These are phyloP conservation scores for Aureobasidium musti DNA, from an alignment of 2,329 filamentous ascomycete genomes.

Conservation along the genomic window DNA sequence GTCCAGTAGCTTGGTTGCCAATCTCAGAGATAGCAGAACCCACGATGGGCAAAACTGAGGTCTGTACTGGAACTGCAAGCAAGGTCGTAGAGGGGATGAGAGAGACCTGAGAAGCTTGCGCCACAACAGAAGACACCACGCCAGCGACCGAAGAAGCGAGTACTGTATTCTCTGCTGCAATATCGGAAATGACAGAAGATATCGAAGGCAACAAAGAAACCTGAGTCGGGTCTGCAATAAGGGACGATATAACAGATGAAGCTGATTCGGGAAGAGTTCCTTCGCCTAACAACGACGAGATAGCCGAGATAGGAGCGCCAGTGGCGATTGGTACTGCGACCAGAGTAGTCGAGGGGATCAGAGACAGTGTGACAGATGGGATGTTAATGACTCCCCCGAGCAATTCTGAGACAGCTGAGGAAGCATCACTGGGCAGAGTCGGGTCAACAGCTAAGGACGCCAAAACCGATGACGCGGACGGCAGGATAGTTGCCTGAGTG, in stretches of 20 bases:
- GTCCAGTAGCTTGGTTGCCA: not conserved
- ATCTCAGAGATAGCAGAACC: not conserved
- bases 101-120: not conserved
- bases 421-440: not conserved
- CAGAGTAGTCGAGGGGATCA: not conserved
- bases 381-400: not conserved
- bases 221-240: not conserved
- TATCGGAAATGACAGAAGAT: not conserved
- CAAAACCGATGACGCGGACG: not conserved
- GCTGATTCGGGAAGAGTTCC: not conserved
- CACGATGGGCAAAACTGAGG: not conserved
- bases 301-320: not conserved
- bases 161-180: not conserved
- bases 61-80: not conserved
- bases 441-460: not conserved
- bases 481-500: not conserved
- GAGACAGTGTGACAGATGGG: not conserved
- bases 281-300: constrained; percentile 1
- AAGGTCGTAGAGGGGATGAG: not conserved
- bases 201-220: not conserved
- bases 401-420: not conserved
- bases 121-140: not conserved
- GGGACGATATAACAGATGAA: not conserved
- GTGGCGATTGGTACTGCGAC: not conserved
- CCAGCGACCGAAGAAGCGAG: constrained; percentile 3